Percentiles rank a stretch among this genome's conserved stretches.
Conservation (phyloP, 1,139 yeast genomes). For the Protomyces macrosporus region DNA sequence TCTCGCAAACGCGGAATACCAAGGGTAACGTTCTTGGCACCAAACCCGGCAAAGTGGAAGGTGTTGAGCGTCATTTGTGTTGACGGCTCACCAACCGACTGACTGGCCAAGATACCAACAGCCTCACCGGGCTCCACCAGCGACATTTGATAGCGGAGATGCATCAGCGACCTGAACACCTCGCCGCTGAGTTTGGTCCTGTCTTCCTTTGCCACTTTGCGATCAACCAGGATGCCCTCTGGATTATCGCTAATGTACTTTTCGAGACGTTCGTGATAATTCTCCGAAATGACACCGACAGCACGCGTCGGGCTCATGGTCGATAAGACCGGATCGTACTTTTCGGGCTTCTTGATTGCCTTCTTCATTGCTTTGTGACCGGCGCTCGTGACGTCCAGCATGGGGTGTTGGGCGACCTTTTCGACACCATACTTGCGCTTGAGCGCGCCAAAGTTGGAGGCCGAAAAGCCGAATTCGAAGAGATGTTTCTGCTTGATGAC, state of each 20-base stretch:
- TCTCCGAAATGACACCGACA: conserved; percentile 89
- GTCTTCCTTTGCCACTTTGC: conserved; percentile 16
- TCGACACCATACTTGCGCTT: conserved; percentile 40
- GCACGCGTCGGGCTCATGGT: conserved; percentile 82
- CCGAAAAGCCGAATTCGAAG: conserved; percentile 89
- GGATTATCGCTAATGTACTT: conserved; percentile 53
- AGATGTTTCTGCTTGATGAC: conserved; percentile 91
- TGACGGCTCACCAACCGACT: conserved; percentile 98
- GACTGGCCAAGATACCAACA: conserved; percentile 97
- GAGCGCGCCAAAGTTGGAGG: conserved; percentile 57
- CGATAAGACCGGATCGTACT: conserved; percentile 85
- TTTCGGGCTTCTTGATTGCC: conserved; percentile 66
- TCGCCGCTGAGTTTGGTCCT: conserved; percentile 3
- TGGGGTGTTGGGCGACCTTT: conserved; percentile 76
- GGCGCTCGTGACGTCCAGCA: conserved; percentile 80
- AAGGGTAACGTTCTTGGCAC: conserved; percentile 98
- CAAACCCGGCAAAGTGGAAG: conserved; percentile 99
- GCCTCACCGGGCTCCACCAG: conserved; percentile 94
- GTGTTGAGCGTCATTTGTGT: conserved; percentile 99
- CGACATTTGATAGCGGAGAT: conserved; percentile 95
- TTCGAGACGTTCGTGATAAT: conserved; percentile 76
- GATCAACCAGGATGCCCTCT: conserved; percentile 22
- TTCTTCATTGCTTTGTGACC: conserved; percentile 80
- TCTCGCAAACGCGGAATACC: conserved; percentile 99
- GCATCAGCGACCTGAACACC: conserved; percentile 87